Evolutionary conservation across 805 yeast species (phyloP).

Genomic region (Spathaspora hagerdaliae): DNA sequence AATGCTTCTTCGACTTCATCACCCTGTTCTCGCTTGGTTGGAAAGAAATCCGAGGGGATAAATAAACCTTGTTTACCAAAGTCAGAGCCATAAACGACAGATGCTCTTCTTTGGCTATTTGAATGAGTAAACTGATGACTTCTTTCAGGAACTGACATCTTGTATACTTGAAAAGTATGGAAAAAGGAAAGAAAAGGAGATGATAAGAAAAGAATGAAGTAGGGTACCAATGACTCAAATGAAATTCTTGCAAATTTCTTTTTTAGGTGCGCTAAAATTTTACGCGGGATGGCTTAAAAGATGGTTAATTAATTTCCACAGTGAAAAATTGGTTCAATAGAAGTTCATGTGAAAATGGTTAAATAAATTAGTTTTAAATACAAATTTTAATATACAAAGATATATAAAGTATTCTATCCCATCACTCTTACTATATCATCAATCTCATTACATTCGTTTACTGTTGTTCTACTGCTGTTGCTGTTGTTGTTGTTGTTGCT

Average conservation of each 20-base stretch:
- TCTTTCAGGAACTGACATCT: constrained; percentile 3
- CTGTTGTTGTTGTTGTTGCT: neutral
- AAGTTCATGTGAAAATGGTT: too few relatives aligned
- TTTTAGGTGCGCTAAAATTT: too few relatives aligned
- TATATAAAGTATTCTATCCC: too few relatives aligned
- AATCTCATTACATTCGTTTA: neutral
- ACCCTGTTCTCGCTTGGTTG: constrained; percentile 3
- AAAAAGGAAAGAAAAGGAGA: neutral
- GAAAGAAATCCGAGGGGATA: constrained; percentile 47
- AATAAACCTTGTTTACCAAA: constrained; percentile 48
- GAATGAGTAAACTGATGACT: constrained; percentile 33
- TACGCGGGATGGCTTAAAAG: too few relatives aligned
- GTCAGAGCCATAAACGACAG: constrained; percentile 47
- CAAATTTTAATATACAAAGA: too few relatives aligned
- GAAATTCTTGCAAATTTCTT: too few relatives aligned
- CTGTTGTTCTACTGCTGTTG: neutral
- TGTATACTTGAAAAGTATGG: too few relatives aligned
- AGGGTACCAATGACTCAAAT: neutral
- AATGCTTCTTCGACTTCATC: constrained; percentile 11
- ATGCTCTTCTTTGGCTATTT: constrained; percentile 46
- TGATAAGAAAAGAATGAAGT: neutral
- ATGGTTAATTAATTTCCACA: too few relatives aligned
- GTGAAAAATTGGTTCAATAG: too few relatives aligned
- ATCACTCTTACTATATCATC: neutral
- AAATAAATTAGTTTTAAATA: too few relatives aligned